Base-by-base conservation (phyloP, 2,329 filamentous ascomycete species). In the Monilinia vaccinii-corymbosi region DNA sequence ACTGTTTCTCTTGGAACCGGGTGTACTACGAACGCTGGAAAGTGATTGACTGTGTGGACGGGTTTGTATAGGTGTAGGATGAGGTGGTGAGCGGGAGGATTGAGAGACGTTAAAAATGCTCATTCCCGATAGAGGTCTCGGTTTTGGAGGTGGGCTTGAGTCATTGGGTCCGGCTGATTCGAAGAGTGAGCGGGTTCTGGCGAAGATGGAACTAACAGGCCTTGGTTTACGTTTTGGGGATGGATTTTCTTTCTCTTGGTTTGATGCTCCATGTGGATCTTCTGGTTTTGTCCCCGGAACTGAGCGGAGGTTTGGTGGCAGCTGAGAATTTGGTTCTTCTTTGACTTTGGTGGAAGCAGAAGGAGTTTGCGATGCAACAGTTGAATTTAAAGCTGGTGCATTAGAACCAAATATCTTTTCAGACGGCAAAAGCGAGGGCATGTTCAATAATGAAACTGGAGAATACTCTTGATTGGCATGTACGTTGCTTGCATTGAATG, bases 111-210 rank as follows among this genome's bases (percentile, higher is more conserved):
- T 32, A 28, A 55, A 55, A 9, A 44, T 55, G 9, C 51, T 55
- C 40, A 55, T 55, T 16, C 38, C 46, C 1, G 53, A 48, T n/a
- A 56, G 7, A 7, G 45, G 56, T 51, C 56, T 58, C 31, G n/a
- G 56, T 58, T 50, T 58, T 13, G 36, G 34, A 4, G 38, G 11
- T 53, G 60, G 42, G 60, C 47, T 18, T 60, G 51, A 11, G 58
- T 48, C 14, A 48, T 38, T 42, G 56, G 32, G 18, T 48, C 56
- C 23, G 44, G 56, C 55, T 11, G 63, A 58, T 60, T 70, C 67
- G 23, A 70, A 70, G 1, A 70, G 59, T 9, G 65, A 67, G 28
- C 67, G 66, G 1, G 67, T 69, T 57, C 64, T 68, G 18, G 66
- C 63, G 50, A 69, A 69, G 42, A 69, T 62, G 21, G 56, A 63